Base-by-base conservation (phyloP, 2,329 filamentous ascomycete genomes). In the Penicillium sp. region DNA sequence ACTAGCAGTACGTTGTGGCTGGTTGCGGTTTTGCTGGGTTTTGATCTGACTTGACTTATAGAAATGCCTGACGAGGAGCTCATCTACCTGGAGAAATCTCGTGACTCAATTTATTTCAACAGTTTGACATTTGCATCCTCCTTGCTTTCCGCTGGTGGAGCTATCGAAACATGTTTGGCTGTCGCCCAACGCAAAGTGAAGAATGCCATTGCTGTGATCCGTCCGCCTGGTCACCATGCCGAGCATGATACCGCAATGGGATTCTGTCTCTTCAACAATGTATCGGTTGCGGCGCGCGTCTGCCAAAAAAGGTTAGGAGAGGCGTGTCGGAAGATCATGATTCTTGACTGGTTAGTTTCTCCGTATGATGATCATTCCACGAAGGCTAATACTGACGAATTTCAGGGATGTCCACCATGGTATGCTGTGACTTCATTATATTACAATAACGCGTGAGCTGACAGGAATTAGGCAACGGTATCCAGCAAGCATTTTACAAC, bases 211-310 rank as follows among this genome's bases (percentile, higher is more conserved):
- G 94, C 94, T 1, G 88, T 99, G 36, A 96, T 99, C 65, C 86
- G 94, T 13, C 94, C 94, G 2, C 94, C 94, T 0, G 94, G 94
- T 0, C 94, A 99, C 67, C 94, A 99, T 72, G 94, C 94, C 1
- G 94, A 99, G 70, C 87, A 86, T 54, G 83, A 94, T 65, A 81
- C 86, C 34, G 85, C 93, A 1, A 94, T 96, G 83, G 94, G 94
- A 0, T 99, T 99, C 69, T 99, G 94, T 71, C 84, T 97, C 55
- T 97, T 97, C 78, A 97, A 99, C 77, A 99, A 99, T 67, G 94
- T 97, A 3, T 92, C 91, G 18, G 89, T 99, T 55, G 93, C 92
- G 1, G 88, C 92, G n/a, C 88, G 86, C 56, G 89, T 92, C 11
- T 97, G 92, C 69, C 92, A 96, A 70, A 78, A 82, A 49, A 86